phyloP scores from a whole-genome alignment of 257 asterid genomes.

The Solanum lycopersicoides region DNA sequence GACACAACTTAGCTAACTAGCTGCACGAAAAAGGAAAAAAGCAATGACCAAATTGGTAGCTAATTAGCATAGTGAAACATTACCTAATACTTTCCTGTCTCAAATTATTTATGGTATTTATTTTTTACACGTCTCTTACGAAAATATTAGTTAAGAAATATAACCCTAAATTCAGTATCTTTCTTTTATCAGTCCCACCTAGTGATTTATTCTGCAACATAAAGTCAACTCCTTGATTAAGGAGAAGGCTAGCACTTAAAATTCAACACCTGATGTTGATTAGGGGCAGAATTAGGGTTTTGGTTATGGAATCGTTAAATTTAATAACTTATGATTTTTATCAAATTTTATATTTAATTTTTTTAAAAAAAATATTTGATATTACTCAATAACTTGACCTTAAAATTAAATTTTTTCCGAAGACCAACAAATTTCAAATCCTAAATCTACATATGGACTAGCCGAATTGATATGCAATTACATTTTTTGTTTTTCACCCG shows the following conservation, averaged over 20 bases:
- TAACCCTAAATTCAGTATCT: not conserved
- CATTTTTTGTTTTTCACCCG: no score
- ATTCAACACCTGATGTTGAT: not conserved
- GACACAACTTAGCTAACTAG: not conserved
- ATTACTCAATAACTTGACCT: not conserved
- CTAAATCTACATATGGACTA: not conserved
- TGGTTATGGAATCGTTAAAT: no score
- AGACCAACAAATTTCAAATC: fast-evolving
- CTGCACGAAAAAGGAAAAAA: not conserved
- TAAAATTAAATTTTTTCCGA: not conserved
- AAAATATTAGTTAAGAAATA: not conserved
- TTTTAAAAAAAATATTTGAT: not conserved
- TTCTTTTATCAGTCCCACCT: not conserved
- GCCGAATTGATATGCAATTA: not conserved
- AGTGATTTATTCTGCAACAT: not conserved
- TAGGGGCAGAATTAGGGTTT: not conserved
- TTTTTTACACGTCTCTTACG: not conserved
- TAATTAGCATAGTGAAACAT: not conserved
- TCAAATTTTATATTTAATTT: no score
- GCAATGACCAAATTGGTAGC: not conserved
- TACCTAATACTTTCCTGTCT: not conserved
- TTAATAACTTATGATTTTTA: no score
- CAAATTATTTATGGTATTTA: not conserved
- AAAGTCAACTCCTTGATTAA: not conserved
- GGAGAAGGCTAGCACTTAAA: not conserved